phyloP scores from a whole-genome alignment of 306 rosid genomes.

The Astragalus membranaceus region DNA sequence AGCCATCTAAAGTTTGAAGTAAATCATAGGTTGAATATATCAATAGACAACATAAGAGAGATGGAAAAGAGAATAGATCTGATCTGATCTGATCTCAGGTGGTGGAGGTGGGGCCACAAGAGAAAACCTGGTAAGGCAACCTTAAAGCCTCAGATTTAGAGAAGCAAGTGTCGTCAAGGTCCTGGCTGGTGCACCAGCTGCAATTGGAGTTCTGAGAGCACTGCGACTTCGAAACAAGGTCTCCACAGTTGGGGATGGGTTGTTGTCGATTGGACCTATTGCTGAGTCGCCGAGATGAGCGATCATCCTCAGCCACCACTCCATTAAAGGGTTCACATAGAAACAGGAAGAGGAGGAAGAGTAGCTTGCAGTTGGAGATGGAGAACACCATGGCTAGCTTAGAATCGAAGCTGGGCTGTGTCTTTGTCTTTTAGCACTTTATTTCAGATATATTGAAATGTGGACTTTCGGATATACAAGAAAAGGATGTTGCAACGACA shows the following conservation, averaged over 20 bases:
- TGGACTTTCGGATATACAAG: background rate
- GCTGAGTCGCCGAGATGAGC: constrained; percentile 11
- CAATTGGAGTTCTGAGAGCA: constrained; percentile 62
- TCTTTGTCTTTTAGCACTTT: background rate
- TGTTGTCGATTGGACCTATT: background rate
- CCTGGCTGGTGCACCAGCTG: constrained; percentile 78
- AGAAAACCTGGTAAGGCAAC: constrained; percentile 70
- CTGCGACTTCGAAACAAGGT: constrained; percentile 30
- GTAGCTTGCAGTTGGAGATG: background rate
- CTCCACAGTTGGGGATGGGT: constrained; percentile 42
- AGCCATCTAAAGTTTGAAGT: background rate
- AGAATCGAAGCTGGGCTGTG: background rate
- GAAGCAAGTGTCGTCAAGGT: constrained; percentile 77
- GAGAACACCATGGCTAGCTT: constrained; percentile 21
- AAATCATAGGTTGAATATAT: background rate
- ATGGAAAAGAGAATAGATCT: constrained; percentile 19
- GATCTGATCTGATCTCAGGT: constrained; percentile 5
- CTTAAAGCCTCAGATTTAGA: constrained; percentile 62
- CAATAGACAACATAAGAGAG: background rate
- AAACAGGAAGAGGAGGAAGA: constrained; percentile 10
- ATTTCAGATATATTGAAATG: background rate
- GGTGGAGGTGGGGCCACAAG: constrained; percentile 44
- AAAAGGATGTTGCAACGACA: background rate
- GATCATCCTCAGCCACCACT: background rate
- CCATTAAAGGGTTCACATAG: constrained; percentile 26